These are phyloP conservation scores for Chaetomiaceae sp. DNA, from an alignment of 2,329 filamentous ascomycete species.

Conservation along the genomic window DNA sequence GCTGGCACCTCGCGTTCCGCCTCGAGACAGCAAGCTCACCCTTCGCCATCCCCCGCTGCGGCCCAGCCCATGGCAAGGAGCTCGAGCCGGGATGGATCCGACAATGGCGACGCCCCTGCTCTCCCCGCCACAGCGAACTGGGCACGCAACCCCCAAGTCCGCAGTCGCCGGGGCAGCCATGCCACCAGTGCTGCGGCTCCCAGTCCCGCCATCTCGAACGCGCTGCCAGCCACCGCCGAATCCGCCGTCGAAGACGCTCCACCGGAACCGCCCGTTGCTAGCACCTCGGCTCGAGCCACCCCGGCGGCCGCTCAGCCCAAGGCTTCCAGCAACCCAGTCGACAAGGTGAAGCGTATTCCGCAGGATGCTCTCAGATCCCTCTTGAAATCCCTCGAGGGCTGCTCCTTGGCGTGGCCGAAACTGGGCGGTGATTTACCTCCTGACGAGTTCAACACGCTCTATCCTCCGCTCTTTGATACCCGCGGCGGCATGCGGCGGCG, in stretches of 20 bases:
- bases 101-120: conserved; percentile 77
- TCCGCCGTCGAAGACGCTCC: conserved; percentile 35
- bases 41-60: conserved; percentile 34
- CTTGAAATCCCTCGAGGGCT: conserved; percentile 36
- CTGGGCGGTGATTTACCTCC: conserved; percentile 12
- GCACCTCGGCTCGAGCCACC: conserved; percentile 6
- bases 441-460: conserved; percentile 15
- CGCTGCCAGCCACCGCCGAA: conserved; percentile 51
- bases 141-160: conserved; percentile 67
- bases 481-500: conserved; percentile 78
- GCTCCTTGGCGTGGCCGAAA: conserved; percentile 31
- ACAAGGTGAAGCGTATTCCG: conserved; percentile 13
- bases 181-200: conserved; percentile 76
- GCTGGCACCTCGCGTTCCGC: conserved; percentile 49
- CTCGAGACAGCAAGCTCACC: conserved; percentile 48
- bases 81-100: conserved; percentile 71
- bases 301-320: neutral
- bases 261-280: conserved; percentile 16
- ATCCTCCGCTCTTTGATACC: conserved; percentile 77
- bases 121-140: conserved; percentile 90
- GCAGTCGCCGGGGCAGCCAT: conserved; percentile 69
- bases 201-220: conserved; percentile 69
- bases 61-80: conserved; percentile 68
- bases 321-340: neutral
- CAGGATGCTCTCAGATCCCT: conserved; percentile 32